Percentiles rank a stretch among this genome's conserved stretches.
Conservation (phyloP, 1,284 basidiomycete species). For the Marasmius sp. region DNA sequence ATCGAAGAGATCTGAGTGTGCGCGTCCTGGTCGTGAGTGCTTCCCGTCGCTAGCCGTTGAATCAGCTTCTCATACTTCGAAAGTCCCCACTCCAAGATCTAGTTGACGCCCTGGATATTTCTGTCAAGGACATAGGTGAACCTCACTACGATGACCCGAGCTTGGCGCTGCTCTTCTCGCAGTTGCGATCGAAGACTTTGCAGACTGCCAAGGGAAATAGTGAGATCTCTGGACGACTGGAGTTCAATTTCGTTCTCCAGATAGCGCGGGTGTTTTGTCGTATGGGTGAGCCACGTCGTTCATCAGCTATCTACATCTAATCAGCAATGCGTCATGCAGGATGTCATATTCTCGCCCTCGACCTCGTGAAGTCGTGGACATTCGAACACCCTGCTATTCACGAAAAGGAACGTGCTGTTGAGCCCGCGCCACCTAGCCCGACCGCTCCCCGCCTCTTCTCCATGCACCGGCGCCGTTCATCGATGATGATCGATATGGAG, state of each 20-base stretch:
- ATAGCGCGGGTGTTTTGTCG: conserved; percentile 88
- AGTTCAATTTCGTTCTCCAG: conserved; percentile 93
- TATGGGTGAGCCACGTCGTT: conserved; percentile 68
- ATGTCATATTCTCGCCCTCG: conserved; percentile 87
- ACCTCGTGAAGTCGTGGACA: conserved; percentile 86
- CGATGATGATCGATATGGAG: conserved; percentile 87
- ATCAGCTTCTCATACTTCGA: background rate
- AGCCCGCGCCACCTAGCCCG: conserved; percentile 37
- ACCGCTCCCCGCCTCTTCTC: conserved; percentile 48
- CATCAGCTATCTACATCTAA: background rate
- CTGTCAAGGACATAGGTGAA: conserved; percentile 70
- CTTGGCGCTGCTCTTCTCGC: conserved; percentile 86
- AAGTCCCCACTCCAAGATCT: conserved; percentile 81
- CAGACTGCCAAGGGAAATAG: conserved; percentile 91
- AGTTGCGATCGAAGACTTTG: conserved; percentile 84
- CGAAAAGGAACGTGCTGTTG: conserved; percentile 21
- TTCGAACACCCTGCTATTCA: conserved; percentile 69
- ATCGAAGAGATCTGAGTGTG: conserved; percentile 83
- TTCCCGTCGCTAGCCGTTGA: conserved; percentile 1
- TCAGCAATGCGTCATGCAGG: conserved; percentile 48
- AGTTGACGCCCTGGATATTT: conserved; percentile 52
- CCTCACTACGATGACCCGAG: conserved; percentile 91
- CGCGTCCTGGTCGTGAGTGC: conserved; percentile 72
- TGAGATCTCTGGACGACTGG: conserved; percentile 82
- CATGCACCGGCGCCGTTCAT: conserved; percentile 60